Evolutionary conservation across 2,329 filamentous ascomycete genomes (phyloP).

Genomic region (Didymella keratinophila): DNA sequence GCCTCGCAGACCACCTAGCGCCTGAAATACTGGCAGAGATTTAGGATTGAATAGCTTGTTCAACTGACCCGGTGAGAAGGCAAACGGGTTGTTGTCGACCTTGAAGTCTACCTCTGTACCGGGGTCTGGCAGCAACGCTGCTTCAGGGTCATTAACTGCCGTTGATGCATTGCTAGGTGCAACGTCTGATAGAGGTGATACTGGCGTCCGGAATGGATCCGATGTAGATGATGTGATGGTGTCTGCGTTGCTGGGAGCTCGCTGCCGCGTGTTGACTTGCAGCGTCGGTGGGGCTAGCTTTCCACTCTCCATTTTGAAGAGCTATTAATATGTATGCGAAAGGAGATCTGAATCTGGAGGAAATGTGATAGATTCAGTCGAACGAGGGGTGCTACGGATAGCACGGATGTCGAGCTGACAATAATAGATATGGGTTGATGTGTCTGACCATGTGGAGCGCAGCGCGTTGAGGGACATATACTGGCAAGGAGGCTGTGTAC

Average conservation of each 20-base stretch:
- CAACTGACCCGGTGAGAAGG: conserved; percentile 63
- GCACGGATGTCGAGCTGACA: not conserved
- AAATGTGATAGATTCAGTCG: not conserved
- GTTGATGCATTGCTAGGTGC: conserved; percentile 39
- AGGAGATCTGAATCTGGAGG: not conserved
- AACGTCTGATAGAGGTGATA: conserved; percentile 19
- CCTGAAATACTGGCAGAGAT: conserved; percentile 58
- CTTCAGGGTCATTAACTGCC: conserved; percentile 42
- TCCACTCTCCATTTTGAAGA: conserved; percentile 31
- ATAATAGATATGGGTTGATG: not conserved
- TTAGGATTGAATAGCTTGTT: conserved; percentile 63
- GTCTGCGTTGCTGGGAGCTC: conserved; percentile 35
- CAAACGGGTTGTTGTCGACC: conserved; percentile 58
- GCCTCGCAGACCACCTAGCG: conserved; percentile 63
- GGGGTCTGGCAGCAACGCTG: conserved; percentile 35
- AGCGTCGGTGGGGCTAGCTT: conserved; percentile 39
- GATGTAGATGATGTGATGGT: conserved; percentile 37
- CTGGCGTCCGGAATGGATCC: conserved; percentile 35
- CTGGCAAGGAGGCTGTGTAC: too few species aligned
- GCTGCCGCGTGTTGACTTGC: conserved; percentile 38
- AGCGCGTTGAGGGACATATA: too few species aligned
- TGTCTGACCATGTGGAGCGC: not conserved
- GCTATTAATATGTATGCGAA: too few species aligned
- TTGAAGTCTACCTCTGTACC: conserved; percentile 38
- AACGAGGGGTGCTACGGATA: not conserved